Percentiles rank a stretch among this genome's conserved stretches.
phyloP scores from a whole-genome alignment of 345 rosid species.

The Dipteronia dyeriana region DNA sequence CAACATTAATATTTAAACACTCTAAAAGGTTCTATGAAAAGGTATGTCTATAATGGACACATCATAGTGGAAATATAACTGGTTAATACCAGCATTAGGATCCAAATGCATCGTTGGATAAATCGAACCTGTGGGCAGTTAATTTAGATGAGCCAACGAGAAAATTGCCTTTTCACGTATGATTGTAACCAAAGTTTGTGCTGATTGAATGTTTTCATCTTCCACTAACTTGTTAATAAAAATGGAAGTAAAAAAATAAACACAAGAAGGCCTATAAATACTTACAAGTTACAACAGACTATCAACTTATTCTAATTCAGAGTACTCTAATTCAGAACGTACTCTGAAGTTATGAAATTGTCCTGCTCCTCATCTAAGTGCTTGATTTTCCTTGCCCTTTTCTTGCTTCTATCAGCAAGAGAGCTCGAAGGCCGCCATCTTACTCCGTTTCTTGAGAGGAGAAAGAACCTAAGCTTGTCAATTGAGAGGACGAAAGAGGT shows the following conservation, averaged over 20 bases:
- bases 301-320: slow-evolving; percentile 12
- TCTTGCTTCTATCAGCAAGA: slow-evolving; percentile 29
- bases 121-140: background rate
- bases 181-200: slow-evolving; percentile 1
- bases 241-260: background rate
- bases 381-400: slow-evolving; percentile 19
- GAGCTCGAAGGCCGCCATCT: slow-evolving; percentile 30
- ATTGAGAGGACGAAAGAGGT: slow-evolving; percentile 21
- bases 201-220: background rate
- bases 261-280: slow-evolving; percentile 27
- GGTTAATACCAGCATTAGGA: background rate
- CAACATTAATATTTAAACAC: no score
- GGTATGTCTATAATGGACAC: slow-evolving; percentile 9
- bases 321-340: slow-evolving; percentile 13
- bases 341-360: slow-evolving; percentile 23
- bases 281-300: slow-evolving; percentile 5
- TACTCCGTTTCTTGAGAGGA: slow-evolving; percentile 14
- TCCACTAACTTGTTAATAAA: background rate
- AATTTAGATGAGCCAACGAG: background rate
- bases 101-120: slow-evolving; percentile 9
- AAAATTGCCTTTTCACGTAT: background rate
- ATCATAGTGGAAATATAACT: slow-evolving; percentile 3
- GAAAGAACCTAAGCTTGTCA: slow-evolving; percentile 24
- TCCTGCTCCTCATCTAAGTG: slow-evolving; percentile 26
- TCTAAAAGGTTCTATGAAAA: background rate